Evolutionary conservation across 2,329 filamentous ascomycete species (phyloP), one percentile per base, ranked within the genome.

Genomic region (Trichocomaceae sp.): DNA sequence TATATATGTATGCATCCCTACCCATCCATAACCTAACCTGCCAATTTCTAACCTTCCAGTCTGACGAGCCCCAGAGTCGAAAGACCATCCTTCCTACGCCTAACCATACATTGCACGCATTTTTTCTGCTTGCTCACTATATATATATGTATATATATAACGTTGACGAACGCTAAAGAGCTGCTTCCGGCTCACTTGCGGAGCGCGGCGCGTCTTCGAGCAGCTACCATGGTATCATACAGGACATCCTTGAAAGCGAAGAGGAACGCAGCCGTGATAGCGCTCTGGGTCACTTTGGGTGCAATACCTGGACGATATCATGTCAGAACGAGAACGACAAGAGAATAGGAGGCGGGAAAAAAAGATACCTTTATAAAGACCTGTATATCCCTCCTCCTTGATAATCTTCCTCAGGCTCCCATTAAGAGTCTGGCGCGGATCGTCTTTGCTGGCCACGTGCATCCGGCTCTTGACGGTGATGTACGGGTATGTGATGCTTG

Each of bases 391-490:
- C 74, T 97, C 92, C 68, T 96, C 88, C 61, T 77, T 81, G 58
- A 96, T 80, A 57, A 97, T 91, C 58, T 86, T 82, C 67, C 80
- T 84, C 67, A 99, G 81, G 47, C 85, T 88, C 61, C 84, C 81
- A 52, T 85, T 79, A 80, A 96, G 87, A 62, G 86, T 87, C 74
- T 95, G 87, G 73, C 87, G 87, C 60, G 84, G 84, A n/a, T 82
- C 81, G 59, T 84, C 84, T 65, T 83, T 84, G 59, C 81, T 84
- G 26, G 91, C 90, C 58, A 99, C 90, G 71, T 99, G 93, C 84
- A 96, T 96, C 69, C 90, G 84, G 74, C 90, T 95, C 84, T 99
- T 99, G 66, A 99, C 87, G 4, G 93, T 99, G 71, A 99, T 97
- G 71, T 99, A 99, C 10, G 93, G 93, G 72, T 99, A 99, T 5